Conservation (phyloP, 2,329 filamentous ascomycete species). For the Botryosphaeria dothidea region DNA sequence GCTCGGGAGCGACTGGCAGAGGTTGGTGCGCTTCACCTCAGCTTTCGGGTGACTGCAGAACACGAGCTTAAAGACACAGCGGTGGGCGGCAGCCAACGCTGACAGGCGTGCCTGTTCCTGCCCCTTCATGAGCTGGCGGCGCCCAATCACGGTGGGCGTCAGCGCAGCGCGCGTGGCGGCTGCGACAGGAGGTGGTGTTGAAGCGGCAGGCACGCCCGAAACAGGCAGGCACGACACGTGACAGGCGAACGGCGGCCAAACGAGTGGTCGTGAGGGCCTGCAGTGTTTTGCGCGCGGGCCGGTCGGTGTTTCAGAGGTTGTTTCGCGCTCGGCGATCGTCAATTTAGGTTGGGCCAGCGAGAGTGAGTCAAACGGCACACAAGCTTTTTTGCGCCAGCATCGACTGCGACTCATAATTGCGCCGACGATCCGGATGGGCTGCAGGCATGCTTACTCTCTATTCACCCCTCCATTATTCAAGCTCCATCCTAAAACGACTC, state of each 20-base stretch:
- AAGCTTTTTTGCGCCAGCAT: constrained; percentile 12
- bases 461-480: background rate
- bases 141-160: background rate
- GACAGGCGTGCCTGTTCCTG: background rate
- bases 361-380: constrained; percentile 11
- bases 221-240: constrained; percentile 10
- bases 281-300: constrained; percentile 5
- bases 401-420: constrained; percentile 1
- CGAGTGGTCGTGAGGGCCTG: background rate
- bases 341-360: constrained; percentile 5
- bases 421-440: constrained; percentile 9
- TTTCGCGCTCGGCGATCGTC: constrained; percentile 8
- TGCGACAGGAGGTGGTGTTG: constrained; percentile 13
- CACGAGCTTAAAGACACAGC: background rate
- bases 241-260: background rate
- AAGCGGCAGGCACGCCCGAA: background rate
- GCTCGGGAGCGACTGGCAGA: constrained; percentile 5
- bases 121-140: background rate
- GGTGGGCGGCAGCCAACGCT: background rate
- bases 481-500: background rate
- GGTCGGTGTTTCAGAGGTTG: background rate
- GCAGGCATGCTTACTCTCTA: constrained; percentile 8
- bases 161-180: background rate
- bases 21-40: background rate
- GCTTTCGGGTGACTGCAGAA: background rate